Percentiles rank a stretch among this genome's conserved stretches.
phyloP scores from a whole-genome alignment of 2,329 filamentous ascomycete genomes.

The Hypomyces perniciosus region DNA sequence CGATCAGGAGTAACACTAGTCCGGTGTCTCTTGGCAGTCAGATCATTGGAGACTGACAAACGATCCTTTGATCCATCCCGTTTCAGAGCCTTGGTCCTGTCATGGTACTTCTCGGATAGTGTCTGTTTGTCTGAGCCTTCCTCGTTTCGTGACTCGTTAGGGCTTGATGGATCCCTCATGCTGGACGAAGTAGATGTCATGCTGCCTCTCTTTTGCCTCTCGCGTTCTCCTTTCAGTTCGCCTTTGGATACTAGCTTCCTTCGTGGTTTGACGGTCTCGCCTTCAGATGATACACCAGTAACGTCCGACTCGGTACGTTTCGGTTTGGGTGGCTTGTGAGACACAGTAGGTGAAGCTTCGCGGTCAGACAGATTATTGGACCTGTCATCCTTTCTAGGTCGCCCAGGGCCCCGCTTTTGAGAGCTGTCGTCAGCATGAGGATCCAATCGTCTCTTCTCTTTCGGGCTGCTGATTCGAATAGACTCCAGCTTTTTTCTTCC shows the following conservation, averaged over 20 bases:
- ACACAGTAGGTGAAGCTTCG: constrained; percentile 43
- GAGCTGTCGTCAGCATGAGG: constrained; percentile 44
- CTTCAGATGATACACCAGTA: constrained; percentile 48
- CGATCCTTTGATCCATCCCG: constrained; percentile 55
- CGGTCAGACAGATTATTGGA: constrained; percentile 46
- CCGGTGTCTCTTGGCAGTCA: constrained; percentile 51
- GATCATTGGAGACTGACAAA: constrained; percentile 44
- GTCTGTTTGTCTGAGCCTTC: constrained; percentile 44
- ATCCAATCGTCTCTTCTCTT: constrained; percentile 43
- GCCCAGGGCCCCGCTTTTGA: constrained; percentile 46
- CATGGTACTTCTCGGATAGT: constrained; percentile 49
- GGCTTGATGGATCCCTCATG: constrained; percentile 48
- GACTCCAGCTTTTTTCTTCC: constrained; percentile 36
- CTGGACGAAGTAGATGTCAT: constrained; percentile 51
- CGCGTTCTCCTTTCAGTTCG: constrained; percentile 54
- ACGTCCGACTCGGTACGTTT: constrained; percentile 51
- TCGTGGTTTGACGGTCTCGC: constrained; percentile 52
- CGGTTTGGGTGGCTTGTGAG: constrained; percentile 44
- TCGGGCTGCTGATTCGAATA: constrained; percentile 37
- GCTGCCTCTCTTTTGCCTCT: constrained; percentile 53
- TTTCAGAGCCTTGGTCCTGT: constrained; percentile 55
- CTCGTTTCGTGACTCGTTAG: constrained; percentile 43
- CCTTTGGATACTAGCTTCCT: constrained; percentile 59
- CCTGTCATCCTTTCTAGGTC: constrained; percentile 51
- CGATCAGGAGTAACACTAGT: constrained; percentile 53